Conservation (phyloP, 768 basidiomycete species). For the Xerocomus brunneocitrinus region DNA sequence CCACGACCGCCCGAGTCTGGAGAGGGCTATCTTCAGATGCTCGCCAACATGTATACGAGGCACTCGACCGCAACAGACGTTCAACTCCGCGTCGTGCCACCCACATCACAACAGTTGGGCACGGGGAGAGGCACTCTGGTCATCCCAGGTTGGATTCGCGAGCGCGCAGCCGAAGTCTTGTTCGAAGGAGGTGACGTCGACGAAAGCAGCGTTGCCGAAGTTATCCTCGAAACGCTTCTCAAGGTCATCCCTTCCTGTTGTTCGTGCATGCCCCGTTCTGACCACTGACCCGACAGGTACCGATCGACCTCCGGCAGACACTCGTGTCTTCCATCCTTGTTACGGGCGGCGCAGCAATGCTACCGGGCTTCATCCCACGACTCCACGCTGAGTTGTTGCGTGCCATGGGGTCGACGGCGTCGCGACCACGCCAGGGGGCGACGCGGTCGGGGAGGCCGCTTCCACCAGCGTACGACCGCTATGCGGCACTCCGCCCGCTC, state of each 20-base stretch:
- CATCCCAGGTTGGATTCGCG: constrained; percentile 93
- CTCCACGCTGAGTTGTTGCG: constrained; percentile 75
- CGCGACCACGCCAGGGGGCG: constrained; percentile 31
- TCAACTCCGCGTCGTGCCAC: constrained; percentile 63
- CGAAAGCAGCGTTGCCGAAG: constrained; percentile 78
- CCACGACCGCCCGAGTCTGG: constrained; percentile 23
- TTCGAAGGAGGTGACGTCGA: constrained; percentile 90
- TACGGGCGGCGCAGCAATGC: constrained; percentile 83
- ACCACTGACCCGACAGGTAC: constrained; percentile 50
- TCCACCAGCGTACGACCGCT: constrained; percentile 65
- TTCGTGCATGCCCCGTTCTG: neutral
- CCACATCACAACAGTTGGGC: constrained; percentile 59
- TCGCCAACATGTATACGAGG: constrained; percentile 66
- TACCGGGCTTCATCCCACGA: constrained; percentile 90
- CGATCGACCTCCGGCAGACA: constrained; percentile 83
- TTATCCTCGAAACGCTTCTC: constrained; percentile 71
- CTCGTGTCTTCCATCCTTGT: constrained; percentile 83
- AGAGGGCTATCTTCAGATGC: constrained; percentile 45
- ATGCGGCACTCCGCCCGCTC: constrained; percentile 67
- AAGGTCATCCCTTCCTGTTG: constrained; percentile 45
- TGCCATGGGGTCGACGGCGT: constrained; percentile 43
- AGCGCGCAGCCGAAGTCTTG: constrained; percentile 84
- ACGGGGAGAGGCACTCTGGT: constrained; percentile 75
- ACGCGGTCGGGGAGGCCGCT: constrained; percentile 36
- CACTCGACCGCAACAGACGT: constrained; percentile 77